These are phyloP conservation scores for Phytophthora sansomeana DNA, from an alignment of 352 stramenopile genomes.

Conservation along the genomic window DNA sequence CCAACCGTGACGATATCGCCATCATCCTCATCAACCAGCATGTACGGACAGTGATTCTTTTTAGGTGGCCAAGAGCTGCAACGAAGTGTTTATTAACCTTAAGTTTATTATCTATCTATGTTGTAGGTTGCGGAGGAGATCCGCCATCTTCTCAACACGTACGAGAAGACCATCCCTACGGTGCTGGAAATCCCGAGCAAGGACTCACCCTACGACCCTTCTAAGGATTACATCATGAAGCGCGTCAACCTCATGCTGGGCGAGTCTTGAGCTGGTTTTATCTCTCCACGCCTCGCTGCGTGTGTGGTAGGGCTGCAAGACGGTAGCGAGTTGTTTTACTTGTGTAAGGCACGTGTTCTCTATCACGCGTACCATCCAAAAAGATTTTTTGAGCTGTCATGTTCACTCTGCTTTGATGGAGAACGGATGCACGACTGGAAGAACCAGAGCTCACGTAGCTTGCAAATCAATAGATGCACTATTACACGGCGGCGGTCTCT, in stretches of 20 bases:
- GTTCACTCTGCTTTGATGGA: neutral
- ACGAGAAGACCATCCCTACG: slow-evolving; percentile 98
- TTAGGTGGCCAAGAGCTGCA: neutral
- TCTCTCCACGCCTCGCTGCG: neutral
- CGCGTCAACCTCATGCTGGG: slow-evolving; percentile 95
- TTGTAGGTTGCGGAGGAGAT: slow-evolving; percentile 96
- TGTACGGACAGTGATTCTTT: slow-evolving; percentile 45
- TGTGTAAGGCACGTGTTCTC: slow-evolving; percentile 27
- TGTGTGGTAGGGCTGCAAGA: slow-evolving; percentile 3
- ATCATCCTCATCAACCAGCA: slow-evolving; percentile 99
- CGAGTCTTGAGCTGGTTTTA: slow-evolving; percentile 46
- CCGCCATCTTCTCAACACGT: slow-evolving; percentile 97
- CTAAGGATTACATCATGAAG: slow-evolving; percentile 99
- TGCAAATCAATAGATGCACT: slow-evolving; percentile 51
- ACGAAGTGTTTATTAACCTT: neutral
- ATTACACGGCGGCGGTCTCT: slow-evolving; percentile 42
- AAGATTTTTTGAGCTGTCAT: slow-evolving; percentile 22
- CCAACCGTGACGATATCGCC: slow-evolving; percentile 95
- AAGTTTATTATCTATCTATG: neutral
- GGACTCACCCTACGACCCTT: slow-evolving; percentile 95
- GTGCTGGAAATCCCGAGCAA: slow-evolving; percentile 99
- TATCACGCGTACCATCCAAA: slow-evolving; percentile 18
- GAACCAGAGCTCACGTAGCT: slow-evolving; percentile 4
- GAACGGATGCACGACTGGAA: neutral
- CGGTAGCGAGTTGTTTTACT: slow-evolving; percentile 15